phyloP scores from a whole-genome alignment of 1,284 basidiomycete genomes.

The Ganoderma resinaceum region DNA sequence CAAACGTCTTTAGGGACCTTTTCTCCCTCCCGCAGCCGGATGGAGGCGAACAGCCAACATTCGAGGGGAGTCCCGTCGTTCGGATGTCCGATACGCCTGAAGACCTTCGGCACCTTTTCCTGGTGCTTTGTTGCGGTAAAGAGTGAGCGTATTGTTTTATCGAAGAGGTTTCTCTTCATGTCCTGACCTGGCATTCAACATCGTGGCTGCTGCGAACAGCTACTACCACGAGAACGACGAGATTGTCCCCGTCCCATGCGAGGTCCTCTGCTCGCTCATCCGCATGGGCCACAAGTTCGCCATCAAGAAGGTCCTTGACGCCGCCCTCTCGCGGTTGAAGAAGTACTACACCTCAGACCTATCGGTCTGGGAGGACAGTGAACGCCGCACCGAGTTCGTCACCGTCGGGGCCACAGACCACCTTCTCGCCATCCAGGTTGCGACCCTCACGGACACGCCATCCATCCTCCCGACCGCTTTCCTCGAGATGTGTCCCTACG shows the following conservation, averaged over 20 bases:
- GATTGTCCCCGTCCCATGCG: not conserved
- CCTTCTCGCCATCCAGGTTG: not conserved
- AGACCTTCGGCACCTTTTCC: constrained; percentile 9
- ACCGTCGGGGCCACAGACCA: not conserved
- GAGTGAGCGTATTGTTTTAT: constrained; percentile 4
- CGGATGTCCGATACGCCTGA: constrained; percentile 6
- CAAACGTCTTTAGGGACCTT: constrained; percentile 1
- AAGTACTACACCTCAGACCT: constrained; percentile 18
- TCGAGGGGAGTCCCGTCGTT: constrained; percentile 10
- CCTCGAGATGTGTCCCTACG: not conserved
- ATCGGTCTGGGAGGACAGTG: not conserved
- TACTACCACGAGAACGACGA: constrained; percentile 19
- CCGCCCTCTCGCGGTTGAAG: constrained; percentile 19
- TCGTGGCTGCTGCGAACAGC: constrained; percentile 4
- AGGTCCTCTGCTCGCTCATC: constrained; percentile 14
- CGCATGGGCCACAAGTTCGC: constrained; percentile 27
- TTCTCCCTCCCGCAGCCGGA: constrained; percentile 2
- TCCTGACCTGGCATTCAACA: not conserved
- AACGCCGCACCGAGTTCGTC: not conserved
- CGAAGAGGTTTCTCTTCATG: not conserved
- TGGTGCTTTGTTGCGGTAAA: constrained; percentile 6
- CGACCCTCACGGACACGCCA: not conserved
- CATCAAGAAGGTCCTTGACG: constrained; percentile 11
- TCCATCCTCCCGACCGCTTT: not conserved
- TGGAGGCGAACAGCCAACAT: constrained; percentile 5